These are phyloP conservation scores for Zasmidium angulare DNA, from an alignment of 2,329 filamentous ascomycete genomes.

Conservation along the genomic window DNA sequence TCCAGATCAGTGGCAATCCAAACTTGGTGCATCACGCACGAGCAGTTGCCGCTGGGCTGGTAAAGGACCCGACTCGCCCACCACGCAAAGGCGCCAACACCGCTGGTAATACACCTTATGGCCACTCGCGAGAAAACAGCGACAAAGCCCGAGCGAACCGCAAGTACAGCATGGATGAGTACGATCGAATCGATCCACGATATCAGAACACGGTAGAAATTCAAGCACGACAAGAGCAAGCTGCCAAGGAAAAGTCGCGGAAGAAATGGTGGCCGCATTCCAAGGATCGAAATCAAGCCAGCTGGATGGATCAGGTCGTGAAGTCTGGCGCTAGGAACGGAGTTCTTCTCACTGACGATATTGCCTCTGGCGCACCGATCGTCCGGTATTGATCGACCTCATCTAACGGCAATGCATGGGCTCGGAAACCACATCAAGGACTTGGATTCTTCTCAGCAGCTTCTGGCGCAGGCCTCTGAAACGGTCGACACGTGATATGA, in stretches of 20 bases:
- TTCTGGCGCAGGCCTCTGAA: neutral
- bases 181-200: slow-evolving; percentile 22
- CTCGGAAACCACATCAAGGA: neutral
- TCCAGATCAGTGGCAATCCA: slow-evolving; percentile 3
- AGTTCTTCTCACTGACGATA: slow-evolving; percentile 41
- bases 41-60: slow-evolving; percentile 5
- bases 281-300: slow-evolving; percentile 33
- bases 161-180: slow-evolving; percentile 19
- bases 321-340: slow-evolving; percentile 43
- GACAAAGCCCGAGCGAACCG: slow-evolving; percentile 14
- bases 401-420: neutral
- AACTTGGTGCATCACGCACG: slow-evolving; percentile 4
- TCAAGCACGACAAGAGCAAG: slow-evolving; percentile 12
- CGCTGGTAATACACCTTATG: slow-evolving; percentile 12
- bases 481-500: neutral
- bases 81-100: neutral
- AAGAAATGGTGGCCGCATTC: slow-evolving; percentile 31
- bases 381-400: slow-evolving; percentile 24
- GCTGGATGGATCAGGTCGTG: slow-evolving; percentile 45
- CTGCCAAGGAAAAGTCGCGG: slow-evolving; percentile 22
- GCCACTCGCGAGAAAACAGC: slow-evolving; percentile 23
- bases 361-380: slow-evolving; percentile 24
- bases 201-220: slow-evolving; percentile 25
- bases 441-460: neutral
- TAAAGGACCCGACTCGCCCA: neutral